Evolutionary conservation across 371 early-diverging fungal genomes (phyloP), one percentile per base, ranked within the genome.

Genomic region (Funneliformis caledonium): DNA sequence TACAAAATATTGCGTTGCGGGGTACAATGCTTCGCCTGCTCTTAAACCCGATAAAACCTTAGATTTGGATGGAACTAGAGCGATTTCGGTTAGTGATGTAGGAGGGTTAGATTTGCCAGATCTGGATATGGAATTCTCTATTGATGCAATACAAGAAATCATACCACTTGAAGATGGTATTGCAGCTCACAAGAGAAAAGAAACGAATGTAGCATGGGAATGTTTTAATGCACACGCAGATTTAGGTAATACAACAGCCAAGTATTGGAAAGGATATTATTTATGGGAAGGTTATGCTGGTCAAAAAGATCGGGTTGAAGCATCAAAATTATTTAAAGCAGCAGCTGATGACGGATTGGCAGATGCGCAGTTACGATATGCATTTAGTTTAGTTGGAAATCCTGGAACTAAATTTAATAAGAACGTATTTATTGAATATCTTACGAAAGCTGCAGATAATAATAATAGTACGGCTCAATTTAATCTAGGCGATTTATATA

Each of bases 291-390:
- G 60, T 14, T 16, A 56, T 19, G 65, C 33, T 47, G 22, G 31
- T n/a, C 11, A 33, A 14, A 42, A 74, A 59, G 59, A 74, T 16
- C 60, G 74, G 12, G 33, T 31, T 52, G 31, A 42, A 42, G 77
- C 77, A 45, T 26, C 65, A 26, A n/a, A 77, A 65, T 45, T 77
- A 31, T 77, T 47, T 47, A 77, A 77, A 65, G 77, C 64, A 77
- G 65, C 77, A 1, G 77, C 77, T 14, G 77, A 77, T 50, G 65
- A 47, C 9, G 77, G 50, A 31, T 33, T 77, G 10, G 22, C 77
- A n/a, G 77, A 65, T 14, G 77, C 77, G 26, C 77, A 77, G 26
- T 43, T 77, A 47, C 69, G 79, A 50, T 78, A 78, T 56, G 79
- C 79, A 50, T 69, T 78, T 69, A 69, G 65, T 43, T 22, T 78